These are phyloP conservation scores for Penicillium verhagenii DNA, from an alignment of 495 filamentous ascomycete species.

Conservation along the genomic window DNA sequence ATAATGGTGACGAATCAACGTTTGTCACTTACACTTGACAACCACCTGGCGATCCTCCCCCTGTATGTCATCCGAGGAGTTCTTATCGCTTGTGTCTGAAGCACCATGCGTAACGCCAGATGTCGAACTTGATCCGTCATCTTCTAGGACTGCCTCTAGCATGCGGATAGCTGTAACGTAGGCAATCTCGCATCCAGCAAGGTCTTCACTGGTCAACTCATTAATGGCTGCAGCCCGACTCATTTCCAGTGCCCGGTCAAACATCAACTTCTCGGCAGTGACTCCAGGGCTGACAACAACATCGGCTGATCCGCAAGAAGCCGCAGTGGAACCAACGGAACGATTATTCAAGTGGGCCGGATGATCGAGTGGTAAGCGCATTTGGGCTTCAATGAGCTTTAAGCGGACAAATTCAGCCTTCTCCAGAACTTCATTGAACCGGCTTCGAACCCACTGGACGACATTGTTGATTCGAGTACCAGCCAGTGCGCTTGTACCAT, in stretches of 20 bases:
- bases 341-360: conserved; percentile 82
- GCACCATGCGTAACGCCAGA: conserved; percentile 25
- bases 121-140: conserved; percentile 55
- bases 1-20: not conserved
- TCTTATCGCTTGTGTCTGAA: conserved; percentile 38
- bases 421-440: conserved; percentile 95
- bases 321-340: conserved; percentile 45
- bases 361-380: conserved; percentile 77
- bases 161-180: conserved; percentile 90
- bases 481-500: conserved; percentile 51
- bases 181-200: conserved; percentile 84
- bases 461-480: conserved; percentile 81
- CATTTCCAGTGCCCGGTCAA: conserved; percentile 96
- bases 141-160: conserved; percentile 90
- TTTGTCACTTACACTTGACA: conserved; percentile 59
- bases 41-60: conserved; percentile 71
- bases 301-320: conserved; percentile 57
- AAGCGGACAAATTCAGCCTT: conserved; percentile 90
- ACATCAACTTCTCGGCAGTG: conserved; percentile 96
- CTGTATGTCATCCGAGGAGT: conserved; percentile 56
- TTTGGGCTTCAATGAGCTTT: conserved; percentile 84
- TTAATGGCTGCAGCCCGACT: conserved; percentile 90
- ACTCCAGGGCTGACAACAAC: conserved; percentile 71
- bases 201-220: conserved; percentile 88
- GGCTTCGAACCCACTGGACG: conserved; percentile 89